These are phyloP conservation scores for Petrea volubilis DNA, from an alignment of 257 asterid genomes.

Conservation along the genomic window DNA sequence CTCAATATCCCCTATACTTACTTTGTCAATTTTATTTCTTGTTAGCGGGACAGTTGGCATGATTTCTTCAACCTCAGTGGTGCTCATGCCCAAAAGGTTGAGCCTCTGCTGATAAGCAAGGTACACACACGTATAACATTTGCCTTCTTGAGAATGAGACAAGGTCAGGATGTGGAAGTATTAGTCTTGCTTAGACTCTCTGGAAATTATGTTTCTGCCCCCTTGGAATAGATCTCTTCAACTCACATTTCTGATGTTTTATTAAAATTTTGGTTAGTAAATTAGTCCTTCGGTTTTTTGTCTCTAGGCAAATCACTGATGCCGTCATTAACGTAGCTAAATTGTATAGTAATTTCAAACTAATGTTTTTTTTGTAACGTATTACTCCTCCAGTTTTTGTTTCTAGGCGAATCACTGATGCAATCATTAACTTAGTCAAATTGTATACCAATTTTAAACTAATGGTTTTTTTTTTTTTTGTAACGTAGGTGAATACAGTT, in stretches of 20 bases:
- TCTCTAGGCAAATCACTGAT: background rate
- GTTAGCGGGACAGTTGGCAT: constrained; percentile 71
- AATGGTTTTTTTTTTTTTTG: background rate
- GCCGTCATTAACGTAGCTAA: too few species aligned
- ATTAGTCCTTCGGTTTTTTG: background rate
- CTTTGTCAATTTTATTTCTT: constrained; percentile 16
- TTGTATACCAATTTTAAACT: background rate
- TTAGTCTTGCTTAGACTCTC: constrained; percentile 1
- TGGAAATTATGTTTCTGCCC: background rate
- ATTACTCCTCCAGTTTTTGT: background rate
- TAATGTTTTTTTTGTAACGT: constrained; percentile 10
- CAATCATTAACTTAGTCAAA: background rate
- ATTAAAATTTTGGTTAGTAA: background rate
- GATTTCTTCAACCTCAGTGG: constrained; percentile 88
- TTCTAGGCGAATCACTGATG: background rate
- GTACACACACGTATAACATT: constrained; percentile 34
- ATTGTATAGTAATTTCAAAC: too few species aligned
- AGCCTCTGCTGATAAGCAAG: constrained; percentile 92
- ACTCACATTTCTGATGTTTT: background rate
- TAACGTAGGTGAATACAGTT: constrained; percentile 76
- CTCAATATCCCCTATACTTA: constrained; percentile 15
- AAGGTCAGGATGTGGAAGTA: background rate
- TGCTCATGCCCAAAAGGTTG: constrained; percentile 61
- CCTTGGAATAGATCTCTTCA: background rate
- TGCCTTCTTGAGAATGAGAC: constrained; percentile 1